Conservation (phyloP, 257 asterid genomes). For the Echites panduratus region DNA sequence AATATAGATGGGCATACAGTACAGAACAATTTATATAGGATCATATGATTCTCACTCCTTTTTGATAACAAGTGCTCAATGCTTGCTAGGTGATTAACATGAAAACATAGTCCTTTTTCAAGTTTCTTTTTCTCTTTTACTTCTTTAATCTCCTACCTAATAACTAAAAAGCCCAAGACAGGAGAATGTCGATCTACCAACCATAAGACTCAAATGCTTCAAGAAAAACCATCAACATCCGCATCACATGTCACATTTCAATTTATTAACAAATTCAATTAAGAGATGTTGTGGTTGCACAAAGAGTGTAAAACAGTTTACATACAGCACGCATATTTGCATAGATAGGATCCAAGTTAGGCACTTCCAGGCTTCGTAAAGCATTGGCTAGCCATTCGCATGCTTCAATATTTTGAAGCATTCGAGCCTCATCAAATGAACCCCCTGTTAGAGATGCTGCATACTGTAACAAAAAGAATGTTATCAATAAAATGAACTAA, state of each 20-base stretch:
- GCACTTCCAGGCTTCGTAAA: conserved; percentile 61
- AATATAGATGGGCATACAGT: neutral
- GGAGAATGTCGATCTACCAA: neutral
- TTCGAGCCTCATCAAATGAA: conserved; percentile 83
- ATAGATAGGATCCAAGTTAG: conserved; percentile 65
- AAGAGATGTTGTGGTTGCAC: conserved; percentile 14
- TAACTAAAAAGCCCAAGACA: neutral
- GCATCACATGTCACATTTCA: conserved; percentile 1
- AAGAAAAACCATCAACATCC: conserved; percentile 3
- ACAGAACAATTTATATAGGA: neutral
- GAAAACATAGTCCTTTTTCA: neutral
- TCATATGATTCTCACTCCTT: neutral
- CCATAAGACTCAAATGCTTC: neutral
- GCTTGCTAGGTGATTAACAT: neutral
- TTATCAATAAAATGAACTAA: neutral
- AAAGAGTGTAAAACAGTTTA: conserved; percentile 18
- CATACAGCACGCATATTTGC: conserved; percentile 78
- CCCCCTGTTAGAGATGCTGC: conserved; percentile 66
- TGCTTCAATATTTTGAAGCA: conserved; percentile 89
- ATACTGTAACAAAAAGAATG: conserved; percentile 47
- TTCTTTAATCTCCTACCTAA: neutral
- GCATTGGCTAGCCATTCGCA: conserved; percentile 90
- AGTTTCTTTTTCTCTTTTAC: neutral
- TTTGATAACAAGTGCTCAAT: neutral
- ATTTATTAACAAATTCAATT: neutral